Evolutionary conservation across 2,329 filamentous ascomycete genomes (phyloP).

Genomic region (Aspergillus flavus): DNA sequence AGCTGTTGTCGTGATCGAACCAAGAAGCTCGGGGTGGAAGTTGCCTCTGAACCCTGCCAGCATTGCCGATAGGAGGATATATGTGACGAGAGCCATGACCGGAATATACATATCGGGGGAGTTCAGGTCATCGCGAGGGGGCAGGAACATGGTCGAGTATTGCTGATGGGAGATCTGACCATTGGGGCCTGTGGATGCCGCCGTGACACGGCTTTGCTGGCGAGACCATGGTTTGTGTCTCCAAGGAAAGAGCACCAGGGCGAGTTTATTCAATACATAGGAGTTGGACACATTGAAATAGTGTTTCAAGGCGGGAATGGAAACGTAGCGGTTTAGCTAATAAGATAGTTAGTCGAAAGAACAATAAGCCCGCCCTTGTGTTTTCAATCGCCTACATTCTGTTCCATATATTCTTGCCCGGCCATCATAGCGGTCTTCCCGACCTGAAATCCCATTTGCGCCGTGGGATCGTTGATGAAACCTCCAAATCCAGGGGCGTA

Average conservation of each 20-base stretch:
- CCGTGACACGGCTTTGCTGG: slow-evolving; percentile 66
- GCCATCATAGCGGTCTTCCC: slow-evolving; percentile 89
- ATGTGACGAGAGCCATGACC: slow-evolving; percentile 96
- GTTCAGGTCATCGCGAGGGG: slow-evolving; percentile 93
- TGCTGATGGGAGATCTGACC: slow-evolving; percentile 64
- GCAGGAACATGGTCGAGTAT: slow-evolving; percentile 68
- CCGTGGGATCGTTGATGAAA: slow-evolving; percentile 94
- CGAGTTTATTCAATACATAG: slow-evolving; percentile 92
- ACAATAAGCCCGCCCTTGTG: background rate
- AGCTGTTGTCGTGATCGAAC: slow-evolving; percentile 82
- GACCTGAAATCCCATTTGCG: slow-evolving; percentile 92
- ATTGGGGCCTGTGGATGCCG: slow-evolving; percentile 48
- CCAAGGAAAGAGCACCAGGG: slow-evolving; percentile 95
- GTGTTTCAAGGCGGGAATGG: slow-evolving; percentile 90
- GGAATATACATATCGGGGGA: slow-evolving; percentile 99
- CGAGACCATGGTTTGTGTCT: slow-evolving; percentile 96
- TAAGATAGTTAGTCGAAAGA: background rate
- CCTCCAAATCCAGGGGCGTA: slow-evolving; percentile 71
- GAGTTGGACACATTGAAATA: slow-evolving; percentile 99
- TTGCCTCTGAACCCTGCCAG: slow-evolving; percentile 86
- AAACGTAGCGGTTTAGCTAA: slow-evolving; percentile 80
- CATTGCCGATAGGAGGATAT: slow-evolving; percentile 90
- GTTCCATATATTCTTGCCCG: slow-evolving; percentile 91
- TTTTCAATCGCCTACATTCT: slow-evolving; percentile 68
- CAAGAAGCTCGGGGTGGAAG: slow-evolving; percentile 92